These are phyloP conservation scores for Phaeotremella fagi DNA, from an alignment of 768 basidiomycete genomes.

Conservation along the genomic window DNA sequence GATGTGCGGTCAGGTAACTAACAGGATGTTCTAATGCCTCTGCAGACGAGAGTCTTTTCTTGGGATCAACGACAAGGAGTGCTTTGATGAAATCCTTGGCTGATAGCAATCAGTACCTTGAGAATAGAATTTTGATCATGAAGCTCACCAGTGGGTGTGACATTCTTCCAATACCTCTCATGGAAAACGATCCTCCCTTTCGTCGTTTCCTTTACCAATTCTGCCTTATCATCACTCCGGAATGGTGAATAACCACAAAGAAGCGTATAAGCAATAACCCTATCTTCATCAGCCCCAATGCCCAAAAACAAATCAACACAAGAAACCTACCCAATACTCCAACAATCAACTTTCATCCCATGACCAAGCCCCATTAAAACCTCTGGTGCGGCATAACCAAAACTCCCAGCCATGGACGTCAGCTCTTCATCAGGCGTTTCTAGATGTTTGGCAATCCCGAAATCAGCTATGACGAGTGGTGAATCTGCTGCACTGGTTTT, in stretches of 20 bases:
- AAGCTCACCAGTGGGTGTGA: constrained; percentile 64
- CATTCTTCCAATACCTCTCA: constrained; percentile 88
- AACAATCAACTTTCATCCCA: constrained; percentile 86
- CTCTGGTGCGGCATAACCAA: constrained; percentile 83
- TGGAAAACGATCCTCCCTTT: constrained; percentile 84
- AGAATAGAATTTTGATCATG: not conserved
- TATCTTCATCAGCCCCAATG: constrained; percentile 39
- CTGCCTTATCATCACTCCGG: constrained; percentile 70
- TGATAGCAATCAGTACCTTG: constrained; percentile 38
- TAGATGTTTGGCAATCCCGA: constrained; percentile 65
- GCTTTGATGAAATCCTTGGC: constrained; percentile 78
- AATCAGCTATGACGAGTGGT: constrained; percentile 93
- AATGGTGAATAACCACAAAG: constrained; percentile 95
- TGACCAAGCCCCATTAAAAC: constrained; percentile 66
- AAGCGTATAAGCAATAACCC: constrained; percentile 90
- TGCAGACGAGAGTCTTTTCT: constrained; percentile 64
- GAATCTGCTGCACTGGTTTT: constrained; percentile 68
- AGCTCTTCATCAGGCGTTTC: constrained; percentile 39
- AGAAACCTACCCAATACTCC: constrained; percentile 79
- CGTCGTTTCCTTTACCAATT: constrained; percentile 76
- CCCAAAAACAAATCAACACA: not conserved
- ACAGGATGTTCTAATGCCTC: constrained; percentile 68
- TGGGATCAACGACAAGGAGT: constrained; percentile 67
- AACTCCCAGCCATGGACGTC: constrained; percentile 50
- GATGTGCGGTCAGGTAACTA: constrained; percentile 27